A percentile compares a stretch with the other conserved stretches of the same genome.
Conservation (phyloP, 1,139 yeast species). For the Suhomyces terraborum region DNA sequence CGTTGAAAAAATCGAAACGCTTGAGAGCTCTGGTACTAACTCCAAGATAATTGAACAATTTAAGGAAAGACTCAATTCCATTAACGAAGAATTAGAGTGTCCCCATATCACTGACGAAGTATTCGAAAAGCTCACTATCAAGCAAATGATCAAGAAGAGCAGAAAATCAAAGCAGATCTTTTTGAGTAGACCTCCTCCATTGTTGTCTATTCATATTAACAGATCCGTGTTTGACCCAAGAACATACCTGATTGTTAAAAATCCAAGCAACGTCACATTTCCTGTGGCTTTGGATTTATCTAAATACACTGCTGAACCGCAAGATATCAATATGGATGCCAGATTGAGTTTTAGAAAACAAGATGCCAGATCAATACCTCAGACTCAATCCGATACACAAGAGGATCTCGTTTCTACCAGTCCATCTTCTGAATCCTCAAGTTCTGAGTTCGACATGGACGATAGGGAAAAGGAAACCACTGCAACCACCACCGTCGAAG, state of each 20-base stretch:
- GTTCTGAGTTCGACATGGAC: conserved; percentile 4
- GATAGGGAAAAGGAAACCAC: conserved; percentile 12
- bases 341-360: conserved; percentile 70
- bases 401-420: conserved; percentile 2
- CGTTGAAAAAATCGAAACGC: conserved; percentile 33
- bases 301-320: conserved; percentile 68
- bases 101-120: conserved; percentile 79
- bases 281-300: conserved; percentile 67
- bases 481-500: conserved; percentile 2
- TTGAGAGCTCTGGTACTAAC: conserved; percentile 28
- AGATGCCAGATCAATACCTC: conserved; percentile 29
- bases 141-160: conserved; percentile 72
- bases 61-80: conserved; percentile 51
- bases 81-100: conserved; percentile 58
- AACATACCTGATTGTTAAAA: conserved; percentile 81
- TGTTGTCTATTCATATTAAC: conserved; percentile 82
- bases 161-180: conserved; percentile 81
- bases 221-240: conserved; percentile 89
- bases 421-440: conserved; percentile 7
- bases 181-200: conserved; percentile 81
- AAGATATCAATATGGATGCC: conserved; percentile 78
- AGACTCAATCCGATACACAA: neutral
- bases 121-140: conserved; percentile 71
- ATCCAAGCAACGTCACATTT: conserved; percentile 78
- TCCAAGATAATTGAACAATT: conserved; percentile 51